Conservation (phyloP, 192 early-diverging fungal genomes). For the Coemansia sp. region DNA sequence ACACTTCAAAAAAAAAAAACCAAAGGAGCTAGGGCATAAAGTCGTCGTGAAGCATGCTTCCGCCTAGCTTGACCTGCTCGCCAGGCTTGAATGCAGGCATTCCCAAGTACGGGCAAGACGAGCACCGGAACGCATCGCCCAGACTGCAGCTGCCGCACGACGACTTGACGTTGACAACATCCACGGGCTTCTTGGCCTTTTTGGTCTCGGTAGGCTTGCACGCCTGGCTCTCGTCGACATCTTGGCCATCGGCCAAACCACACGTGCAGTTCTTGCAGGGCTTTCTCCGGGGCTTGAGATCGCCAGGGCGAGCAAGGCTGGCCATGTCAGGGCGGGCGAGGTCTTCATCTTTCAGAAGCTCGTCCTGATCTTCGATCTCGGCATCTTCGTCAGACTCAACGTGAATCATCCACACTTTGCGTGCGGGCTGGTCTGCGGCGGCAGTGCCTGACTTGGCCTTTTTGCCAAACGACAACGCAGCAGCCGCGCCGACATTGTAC, state of each 20-base stretch:
- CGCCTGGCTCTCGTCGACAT: constrained; percentile 50
- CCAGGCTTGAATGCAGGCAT: constrained; percentile 97
- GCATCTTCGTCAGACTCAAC: constrained; percentile 67
- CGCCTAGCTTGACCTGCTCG: constrained; percentile 85
- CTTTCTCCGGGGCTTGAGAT: constrained; percentile 77
- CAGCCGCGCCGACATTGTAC: constrained; percentile 83
- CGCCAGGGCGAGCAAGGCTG: constrained; percentile 64
- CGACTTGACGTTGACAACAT: constrained; percentile 59
- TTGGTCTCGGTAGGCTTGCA: constrained; percentile 54
- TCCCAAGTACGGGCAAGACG: constrained; percentile 92
- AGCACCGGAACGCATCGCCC: constrained; percentile 97
- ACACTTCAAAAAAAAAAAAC: no score
- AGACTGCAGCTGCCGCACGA: constrained; percentile 80
- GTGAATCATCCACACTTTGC: constrained; percentile 72
- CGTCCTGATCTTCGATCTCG: constrained; percentile 85
- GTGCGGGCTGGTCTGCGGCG: constrained; percentile 20
- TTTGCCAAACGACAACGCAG: constrained; percentile 76
- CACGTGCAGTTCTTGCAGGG: constrained; percentile 98
- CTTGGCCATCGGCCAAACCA: constrained; percentile 79
- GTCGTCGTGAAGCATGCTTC: constrained; percentile 56
- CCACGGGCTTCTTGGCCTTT: constrained; percentile 44
- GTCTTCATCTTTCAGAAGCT: constrained; percentile 80
- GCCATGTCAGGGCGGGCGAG: constrained; percentile 66
- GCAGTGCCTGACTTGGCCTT: constrained; percentile 55
- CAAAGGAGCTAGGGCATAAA: constrained; percentile 33